Evolutionary conservation across 2,329 filamentous ascomycete species (phyloP), one percentile per base, ranked within the genome.

Genomic region (Cordyceps cateniannulata): DNA sequence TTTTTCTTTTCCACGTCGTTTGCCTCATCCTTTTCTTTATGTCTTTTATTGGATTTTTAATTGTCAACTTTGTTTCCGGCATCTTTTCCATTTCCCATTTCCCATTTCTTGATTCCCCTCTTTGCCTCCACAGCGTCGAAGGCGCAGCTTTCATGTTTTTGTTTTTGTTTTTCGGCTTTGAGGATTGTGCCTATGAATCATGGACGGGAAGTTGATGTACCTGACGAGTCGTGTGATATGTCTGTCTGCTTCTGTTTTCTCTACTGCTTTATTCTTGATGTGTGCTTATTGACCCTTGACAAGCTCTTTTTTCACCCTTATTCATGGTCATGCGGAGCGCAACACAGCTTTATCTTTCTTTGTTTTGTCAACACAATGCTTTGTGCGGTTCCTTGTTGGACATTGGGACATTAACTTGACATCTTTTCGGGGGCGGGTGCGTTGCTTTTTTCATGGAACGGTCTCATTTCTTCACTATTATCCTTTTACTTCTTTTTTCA

Each of bases 81-180:
- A 10, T 62, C n/a, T 48, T 44, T 58, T 45, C 14, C 63, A 35
- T 22, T 22, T 29, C 55, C 14, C 63, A 35, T 22, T 22, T 29
- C 55, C 29, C 48, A 57, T 55, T 55, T 44, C 16, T 58, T 63
- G 63, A 68, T 68, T 66, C 64, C 66, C 65, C 61, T n/a, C 59
- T 38, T 54, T 44, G 40, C 24, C 52, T 53, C 53, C 22, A 14
- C 51, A 54, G 9, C 44, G 38, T 54, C 24, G 18, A 54, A 6
- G 8, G 22, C 38, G 49, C 29, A 35, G 16, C n/a, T 32, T 45
- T 45, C 24, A 2, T 48, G 24, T n/a, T 55, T 48, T 22, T 22
- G 24, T 48, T 48, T 53, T 22, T n/a, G 12, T n/a, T 51, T 51
- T 10, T 35, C 32, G 6, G 32, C 32, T 35, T n/a, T 35, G 32